Base-by-base conservation (phyloP, 352 stramenopile genomes). In the Lagenidium giganteum region DNA sequence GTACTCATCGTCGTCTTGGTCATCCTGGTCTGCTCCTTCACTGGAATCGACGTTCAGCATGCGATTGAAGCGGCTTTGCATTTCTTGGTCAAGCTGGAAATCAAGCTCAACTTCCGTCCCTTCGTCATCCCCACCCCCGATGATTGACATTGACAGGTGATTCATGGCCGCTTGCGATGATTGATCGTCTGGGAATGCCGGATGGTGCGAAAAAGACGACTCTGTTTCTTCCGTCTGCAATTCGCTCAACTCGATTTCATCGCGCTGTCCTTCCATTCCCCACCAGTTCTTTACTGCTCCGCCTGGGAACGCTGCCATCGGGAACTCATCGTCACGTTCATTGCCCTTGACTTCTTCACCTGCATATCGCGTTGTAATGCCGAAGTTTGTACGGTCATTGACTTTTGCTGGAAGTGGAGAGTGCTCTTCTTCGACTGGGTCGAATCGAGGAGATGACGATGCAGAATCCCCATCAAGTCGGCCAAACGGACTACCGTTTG, bases 201-300 rank as follows among this genome's bases (percentile, higher is more conserved):
- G 53, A 25, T 49, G 63, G 4, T 75, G 63, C n/a, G 68, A 81
- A 38, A 84, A 82, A 5, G 58, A 74, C 25, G 68, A 81, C n/a
- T 51, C 68, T 0, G 71, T 84, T 21, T 72, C 71, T 42, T 84
- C 71, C 0, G 71, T 84, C 33, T 84, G 71, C 8, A 80, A 24
- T 18, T 84, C 71, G 26, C 71, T 84, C 11, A 82, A 47, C 33
- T 82, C 71, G 22, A 82, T 64, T 18, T 84, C 71, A 25, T 64
- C n/a, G n/a, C n/a, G 44, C 28, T 34, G 23, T 13, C 61, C 61
- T 22, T 81, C 52, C 41, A 75, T 64, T 1, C 64, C 64, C 71
- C 71, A 84, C 68, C 63, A 84, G 38, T 84, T 74, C 44, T 80
- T 80, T 7, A 64, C 76, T n/a, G 66, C n/a, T n/a, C n/a, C 59